Base-by-base conservation (phyloP, 768 basidiomycete species). In the Russula brevipes region DNA sequence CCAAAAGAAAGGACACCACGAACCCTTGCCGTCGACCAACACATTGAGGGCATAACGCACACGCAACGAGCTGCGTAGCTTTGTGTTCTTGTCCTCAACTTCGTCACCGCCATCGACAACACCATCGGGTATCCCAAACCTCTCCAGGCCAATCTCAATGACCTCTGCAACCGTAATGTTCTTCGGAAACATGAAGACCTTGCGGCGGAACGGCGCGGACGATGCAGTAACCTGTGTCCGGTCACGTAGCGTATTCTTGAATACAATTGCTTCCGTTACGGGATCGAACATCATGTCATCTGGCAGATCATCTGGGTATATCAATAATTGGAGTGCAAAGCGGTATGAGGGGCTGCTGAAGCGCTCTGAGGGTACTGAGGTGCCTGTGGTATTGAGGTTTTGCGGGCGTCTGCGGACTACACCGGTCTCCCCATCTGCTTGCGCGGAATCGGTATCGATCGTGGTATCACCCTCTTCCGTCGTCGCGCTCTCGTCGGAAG, bases 71-170 rank as follows among this genome's bases (percentile, higher is more conserved):
- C 92, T 96, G 66, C 87, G 80, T 62, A 94, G 79, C 76, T 94
- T 93, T 7, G 83, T 80, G 39, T 86, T 78, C 72, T 96, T 94
- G 72, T 98, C 96, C 74, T 99, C 97, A 1, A 99, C 84, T 70
- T 98, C 96, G 73, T 99, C 97, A 1, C 97, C 97, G 2, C 97
- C 97, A 73, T 98, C 95, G 2, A 98, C 96, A 2, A 99, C 94
- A n/a, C 95, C 97, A 44, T 97, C 96, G 41, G 84, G 78, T 60
- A 99, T 97, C 2, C 97, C 97, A 71, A 98, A 98, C 61, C 94
- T 77, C 71, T 98, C 97, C 66, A 99, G 72, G 5, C 88, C 90
- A 42, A 91, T 79, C 73, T 99, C 97, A 44, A 97, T 93, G 14
- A 95, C 94, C 74, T 99, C 97, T 0, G 94, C 92, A 3, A 98